Base-by-base conservation (phyloP, 1,284 basidiomycete genomes). In the Ceratobasidium sp. region DNA sequence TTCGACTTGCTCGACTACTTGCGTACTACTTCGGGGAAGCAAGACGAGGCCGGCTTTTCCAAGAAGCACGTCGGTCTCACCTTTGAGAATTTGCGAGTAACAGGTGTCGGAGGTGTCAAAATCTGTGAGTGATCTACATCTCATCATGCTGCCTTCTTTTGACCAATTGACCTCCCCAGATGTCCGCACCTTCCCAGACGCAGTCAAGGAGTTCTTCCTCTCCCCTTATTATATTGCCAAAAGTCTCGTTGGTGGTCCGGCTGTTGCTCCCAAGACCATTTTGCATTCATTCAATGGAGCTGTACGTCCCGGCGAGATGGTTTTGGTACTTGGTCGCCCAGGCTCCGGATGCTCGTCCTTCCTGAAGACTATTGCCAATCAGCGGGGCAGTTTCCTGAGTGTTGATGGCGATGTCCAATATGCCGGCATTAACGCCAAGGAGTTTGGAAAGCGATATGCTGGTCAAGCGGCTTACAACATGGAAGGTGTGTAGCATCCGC, bases 21-120 rank as follows among this genome's bases (percentile, higher is more conserved):
- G 23, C 64, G 64, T 16, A 47, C 41, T 14, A 67, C 64, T 23
- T 67, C 64, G 30, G 64, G 64, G 42, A 33, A 67, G 21, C 64
- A 47, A n/a, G 86, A 91, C 70, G 77, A 80, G 29, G 87, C 88
- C 5, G 91, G 90, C 3, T 89, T 94, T 74, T 85, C 86, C 74
- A 87, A 88, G 77, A 95, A 95, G 80, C 85, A 87, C 72, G 89
- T 93, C 41, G 91, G 91, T 41, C 89, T 93, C 30, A 85, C 85
- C 25, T 93, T 90, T 88, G 83, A 90, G 59, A 81, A 87, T 72
- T 78, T 92, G 0, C 82, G 87, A 68, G 92, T 94, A 53, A 54
- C 27, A 16, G 29, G 50, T 68, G 66, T 54, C 14, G 52, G 54
- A n/a, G 68, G 44, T 46, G 36, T 68, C 5, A 69, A 89, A 85